A percentile compares a stretch with the other conserved stretches of the same genome.
Evolutionary conservation across 1,284 basidiomycete genomes (phyloP).

Genomic region (Sanghuangporus baumii): DNA sequence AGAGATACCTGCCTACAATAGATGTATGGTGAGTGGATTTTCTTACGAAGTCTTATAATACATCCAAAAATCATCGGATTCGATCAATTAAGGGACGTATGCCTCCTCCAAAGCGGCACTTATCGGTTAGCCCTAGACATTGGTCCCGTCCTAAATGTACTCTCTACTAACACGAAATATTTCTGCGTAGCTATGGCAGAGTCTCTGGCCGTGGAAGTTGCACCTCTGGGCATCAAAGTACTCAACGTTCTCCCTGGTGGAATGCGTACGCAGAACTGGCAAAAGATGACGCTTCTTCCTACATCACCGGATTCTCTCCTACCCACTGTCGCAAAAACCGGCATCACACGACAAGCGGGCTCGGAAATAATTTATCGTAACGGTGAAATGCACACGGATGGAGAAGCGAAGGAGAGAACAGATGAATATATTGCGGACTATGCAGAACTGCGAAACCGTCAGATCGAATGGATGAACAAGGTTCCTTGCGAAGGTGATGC

Average conservation of each 20-base stretch:
- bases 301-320: slow-evolving; percentile 10
- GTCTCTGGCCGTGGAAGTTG: slow-evolving; percentile 18
- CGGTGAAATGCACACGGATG: neutral
- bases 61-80: neutral
- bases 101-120: slow-evolving; percentile 21
- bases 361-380: neutral
- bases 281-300: slow-evolving; percentile 17
- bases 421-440: slow-evolving; percentile 8
- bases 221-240: slow-evolving; percentile 18
- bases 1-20: neutral
- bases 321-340: neutral
- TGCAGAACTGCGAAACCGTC: slow-evolving; percentile 3
- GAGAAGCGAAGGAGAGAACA: neutral
- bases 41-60: neutral
- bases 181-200: slow-evolving; percentile 18
- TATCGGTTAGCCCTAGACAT: slow-evolving; percentile 6
- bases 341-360: neutral
- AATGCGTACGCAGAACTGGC: slow-evolving; percentile 17
- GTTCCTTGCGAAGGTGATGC: slow-evolving; percentile 14
- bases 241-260: slow-evolving; percentile 19
- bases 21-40: slow-evolving; percentile 12
- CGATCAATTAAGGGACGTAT: slow-evolving; percentile 17
- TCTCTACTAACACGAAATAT: neutral
- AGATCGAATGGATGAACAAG: slow-evolving; percentile 5
- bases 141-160: neutral